Conservation (phyloP, 306 rosid genomes). For the Vigna mungo region DNA sequence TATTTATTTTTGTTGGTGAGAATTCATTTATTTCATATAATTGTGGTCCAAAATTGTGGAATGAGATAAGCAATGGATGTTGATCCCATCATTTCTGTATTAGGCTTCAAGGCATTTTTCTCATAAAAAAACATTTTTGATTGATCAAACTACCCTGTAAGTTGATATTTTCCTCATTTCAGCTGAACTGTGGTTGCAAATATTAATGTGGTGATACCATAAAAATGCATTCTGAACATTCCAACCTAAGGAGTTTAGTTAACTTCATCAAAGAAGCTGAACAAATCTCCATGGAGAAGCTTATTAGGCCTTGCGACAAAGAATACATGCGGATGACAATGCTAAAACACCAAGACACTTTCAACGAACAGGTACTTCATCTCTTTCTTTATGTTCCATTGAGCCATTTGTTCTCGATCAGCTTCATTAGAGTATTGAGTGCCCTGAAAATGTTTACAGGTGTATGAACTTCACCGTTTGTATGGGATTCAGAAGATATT, state of each 20-base stretch:
- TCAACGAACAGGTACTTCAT: conserved; percentile 76
- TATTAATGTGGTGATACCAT: conserved; percentile 19
- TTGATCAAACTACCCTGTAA: conserved; percentile 23
- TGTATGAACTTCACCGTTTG: conserved; percentile 80
- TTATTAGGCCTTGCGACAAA: conserved; percentile 62
- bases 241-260: conserved; percentile 7
- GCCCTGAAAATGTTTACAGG: conserved; percentile 48
- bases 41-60: conserved; percentile 62
- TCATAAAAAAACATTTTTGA: conserved; percentile 19
- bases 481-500: conserved; percentile 73
- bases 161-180: conserved; percentile 46
- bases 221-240: conserved; percentile 32
- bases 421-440: not conserved
- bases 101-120: conserved; percentile 41
- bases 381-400: conserved; percentile 16
- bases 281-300: conserved; percentile 67
- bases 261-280: conserved; percentile 24
- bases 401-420: conserved; percentile 15
- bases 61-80: conserved; percentile 46
- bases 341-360: conserved; percentile 79
- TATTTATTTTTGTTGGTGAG: conserved; percentile 31
- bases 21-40: conserved; percentile 36
- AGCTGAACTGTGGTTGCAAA: conserved; percentile 33
- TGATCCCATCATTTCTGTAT: conserved; percentile 50
- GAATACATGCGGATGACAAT: conserved; percentile 82